Conservation (phyloP, 164 flowering plant genomes). For the Hamamelis virginiana region DNA sequence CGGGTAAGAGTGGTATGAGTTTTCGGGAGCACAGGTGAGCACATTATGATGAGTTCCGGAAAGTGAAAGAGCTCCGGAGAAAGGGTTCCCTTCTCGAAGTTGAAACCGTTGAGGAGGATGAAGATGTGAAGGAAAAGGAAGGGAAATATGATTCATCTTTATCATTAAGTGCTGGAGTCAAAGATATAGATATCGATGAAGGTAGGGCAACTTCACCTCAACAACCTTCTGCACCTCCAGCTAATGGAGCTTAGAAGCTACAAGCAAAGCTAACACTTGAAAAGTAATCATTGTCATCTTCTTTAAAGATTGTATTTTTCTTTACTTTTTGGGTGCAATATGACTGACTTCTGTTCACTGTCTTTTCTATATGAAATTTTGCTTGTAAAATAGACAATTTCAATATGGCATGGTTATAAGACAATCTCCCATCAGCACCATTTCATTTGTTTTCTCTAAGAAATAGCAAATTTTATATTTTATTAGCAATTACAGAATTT, state of each 20-base stretch:
- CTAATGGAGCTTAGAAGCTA: slow-evolving; percentile 24
- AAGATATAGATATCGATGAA: slow-evolving; percentile 41
- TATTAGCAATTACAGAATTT: too few relatives aligned
- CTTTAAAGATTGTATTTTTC: background rate
- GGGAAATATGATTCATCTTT: slow-evolving; percentile 16
- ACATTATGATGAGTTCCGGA: slow-evolving; percentile 86
- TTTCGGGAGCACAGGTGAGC: slow-evolving; percentile 79
- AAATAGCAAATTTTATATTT: too few relatives aligned
- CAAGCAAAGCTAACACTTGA: background rate
- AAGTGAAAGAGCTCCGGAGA: slow-evolving; percentile 68
- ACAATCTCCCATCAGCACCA: too few relatives aligned
- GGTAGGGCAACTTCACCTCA: slow-evolving; percentile 15
- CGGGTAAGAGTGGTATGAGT: slow-evolving; percentile 42
- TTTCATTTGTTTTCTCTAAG: too few relatives aligned
- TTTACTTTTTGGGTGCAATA: background rate
- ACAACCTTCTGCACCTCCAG: slow-evolving; percentile 15
- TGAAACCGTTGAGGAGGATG: slow-evolving; percentile 41
- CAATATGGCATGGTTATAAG: background rate
- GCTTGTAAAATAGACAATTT: background rate
- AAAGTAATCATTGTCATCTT: background rate
- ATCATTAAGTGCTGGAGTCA: slow-evolving; percentile 42
- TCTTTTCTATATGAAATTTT: background rate
- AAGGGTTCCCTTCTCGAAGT: slow-evolving; percentile 57
- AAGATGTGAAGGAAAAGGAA: slow-evolving; percentile 6
- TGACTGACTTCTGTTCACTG: background rate